Percentiles rank a stretch among this genome's conserved stretches.
Evolutionary conservation across 2,329 filamentous ascomycete genomes (phyloP).

Genomic region (Xylaria sp.): DNA sequence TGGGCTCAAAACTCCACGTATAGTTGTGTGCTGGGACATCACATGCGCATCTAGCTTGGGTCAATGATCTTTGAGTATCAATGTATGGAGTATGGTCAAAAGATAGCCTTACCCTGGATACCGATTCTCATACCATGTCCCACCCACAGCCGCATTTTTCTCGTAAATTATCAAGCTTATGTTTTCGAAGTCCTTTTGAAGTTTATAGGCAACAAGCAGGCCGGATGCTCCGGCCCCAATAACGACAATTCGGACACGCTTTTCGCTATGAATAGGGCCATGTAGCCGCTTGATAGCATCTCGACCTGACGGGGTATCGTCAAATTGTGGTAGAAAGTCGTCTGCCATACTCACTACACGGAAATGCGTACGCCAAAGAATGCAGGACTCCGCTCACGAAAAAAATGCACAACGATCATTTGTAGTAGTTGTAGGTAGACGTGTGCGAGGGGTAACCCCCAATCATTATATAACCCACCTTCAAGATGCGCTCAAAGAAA

Average conservation of each 20-base stretch:
- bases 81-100: background rate
- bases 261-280: constrained; percentile 32
- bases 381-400: no score
- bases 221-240: constrained; percentile 36
- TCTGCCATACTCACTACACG: constrained; percentile 15
- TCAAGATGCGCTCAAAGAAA: background rate
- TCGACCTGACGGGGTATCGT: constrained; percentile 15
- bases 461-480: no score
- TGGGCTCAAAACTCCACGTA: constrained; percentile 61
- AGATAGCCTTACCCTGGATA: constrained; percentile 52
- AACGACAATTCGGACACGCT: constrained; percentile 22
- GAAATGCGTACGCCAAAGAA: background rate
- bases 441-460: no score
- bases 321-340: constrained; percentile 18
- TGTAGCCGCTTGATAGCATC: constrained; percentile 24
- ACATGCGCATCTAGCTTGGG: constrained; percentile 54
- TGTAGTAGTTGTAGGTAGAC: no score
- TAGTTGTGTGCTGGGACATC: constrained; percentile 65
- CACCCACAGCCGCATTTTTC: constrained; percentile 59
- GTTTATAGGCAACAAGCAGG: constrained; percentile 32
- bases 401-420: no score
- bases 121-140: constrained; percentile 65
- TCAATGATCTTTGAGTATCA: background rate
- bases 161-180: constrained; percentile 54
- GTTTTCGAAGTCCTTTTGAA: constrained; percentile 35